These are phyloP conservation scores for Dactylellina sp. DNA, from an alignment of 2,329 filamentous ascomycete species.

Conservation along the genomic window DNA sequence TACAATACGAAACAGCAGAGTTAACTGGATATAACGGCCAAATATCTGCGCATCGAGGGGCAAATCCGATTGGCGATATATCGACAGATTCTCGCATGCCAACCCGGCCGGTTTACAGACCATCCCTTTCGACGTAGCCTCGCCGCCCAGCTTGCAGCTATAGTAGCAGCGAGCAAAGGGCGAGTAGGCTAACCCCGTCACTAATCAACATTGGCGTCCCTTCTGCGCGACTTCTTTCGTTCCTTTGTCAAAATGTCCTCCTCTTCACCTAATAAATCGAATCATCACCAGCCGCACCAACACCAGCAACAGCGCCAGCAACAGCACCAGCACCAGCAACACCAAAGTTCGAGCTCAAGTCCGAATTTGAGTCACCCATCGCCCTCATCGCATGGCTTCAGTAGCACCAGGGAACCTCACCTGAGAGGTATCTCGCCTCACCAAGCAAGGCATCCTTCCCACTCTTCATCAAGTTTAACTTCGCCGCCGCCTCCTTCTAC, in stretches of 20 bases:
- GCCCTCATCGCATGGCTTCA: conserved; percentile 24
- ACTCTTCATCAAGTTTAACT: conserved; percentile 25
- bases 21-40: not conserved
- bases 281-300: conserved; percentile 9
- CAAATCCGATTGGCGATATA: conserved; percentile 6
- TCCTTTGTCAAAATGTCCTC: conserved; percentile 53
- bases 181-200: conserved; percentile 20
- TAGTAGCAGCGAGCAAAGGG: conserved; percentile 3
- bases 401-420: conserved; percentile 16
- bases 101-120: not conserved
- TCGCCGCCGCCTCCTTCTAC: conserved; percentile 25
- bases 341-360: conserved; percentile 26
- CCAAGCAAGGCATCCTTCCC: conserved; percentile 34
- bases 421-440: conserved; percentile 44
- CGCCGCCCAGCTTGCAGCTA: conserved; percentile 1
- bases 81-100: not conserved
- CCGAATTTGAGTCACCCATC: conserved; percentile 24
- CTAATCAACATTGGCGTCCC: conserved; percentile 45
- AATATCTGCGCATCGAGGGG: not conserved
- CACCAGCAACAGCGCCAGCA: not conserved
- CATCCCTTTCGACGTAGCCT: not conserved
- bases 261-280: conserved; percentile 26
- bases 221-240: conserved; percentile 37
- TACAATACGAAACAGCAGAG: not conserved
- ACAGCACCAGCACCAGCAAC: not conserved